Evolutionary conservation across 2,329 filamentous ascomycete species (phyloP).

Genomic region (Aspergillus chevalieri): DNA sequence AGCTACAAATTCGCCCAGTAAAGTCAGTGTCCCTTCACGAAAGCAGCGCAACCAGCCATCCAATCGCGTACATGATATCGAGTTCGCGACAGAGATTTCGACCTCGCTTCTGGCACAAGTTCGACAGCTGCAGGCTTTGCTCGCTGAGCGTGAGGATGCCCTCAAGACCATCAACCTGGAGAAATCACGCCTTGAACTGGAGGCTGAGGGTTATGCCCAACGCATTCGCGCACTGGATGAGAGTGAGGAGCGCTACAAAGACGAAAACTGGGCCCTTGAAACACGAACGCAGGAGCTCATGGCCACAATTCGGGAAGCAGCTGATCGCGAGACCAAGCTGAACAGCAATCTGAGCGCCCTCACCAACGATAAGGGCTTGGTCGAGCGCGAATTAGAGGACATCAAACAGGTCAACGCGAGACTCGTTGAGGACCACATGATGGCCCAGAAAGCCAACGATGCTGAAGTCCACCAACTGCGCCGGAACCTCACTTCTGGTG

Average conservation of each 20-base stretch:
- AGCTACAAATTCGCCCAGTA: conserved; percentile 79
- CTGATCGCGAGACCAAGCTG: conserved; percentile 77
- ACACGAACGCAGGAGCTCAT: conserved; percentile 82
- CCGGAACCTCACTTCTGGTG: conserved; percentile 69
- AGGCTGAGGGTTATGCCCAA: conserved; percentile 71
- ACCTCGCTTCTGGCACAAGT: conserved; percentile 92
- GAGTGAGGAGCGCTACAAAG: conserved; percentile 92
- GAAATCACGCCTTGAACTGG: conserved; percentile 72
- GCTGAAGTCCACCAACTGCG: conserved; percentile 80
- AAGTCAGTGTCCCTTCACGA: conserved; percentile 77
- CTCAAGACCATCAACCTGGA: conserved; percentile 69
- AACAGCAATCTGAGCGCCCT: conserved; percentile 63
- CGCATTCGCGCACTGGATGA: conserved; percentile 79
- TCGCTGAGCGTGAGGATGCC: conserved; percentile 82
- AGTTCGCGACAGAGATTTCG: conserved; percentile 97
- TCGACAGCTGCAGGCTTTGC: conserved; percentile 75
- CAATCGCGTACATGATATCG: conserved; percentile 87
- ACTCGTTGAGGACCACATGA: conserved; percentile 71
- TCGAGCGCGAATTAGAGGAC: conserved; percentile 87
- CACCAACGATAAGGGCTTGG: conserved; percentile 66
- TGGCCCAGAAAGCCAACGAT: conserved; percentile 75
- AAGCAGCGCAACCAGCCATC: conserved; percentile 85
- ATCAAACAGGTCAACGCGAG: conserved; percentile 73
- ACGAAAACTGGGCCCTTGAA: conserved; percentile 97
- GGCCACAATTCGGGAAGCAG: conserved; percentile 64